A percentile compares a stretch with the other conserved stretches of the same genome.
Evolutionary conservation across 2,329 filamentous ascomycete species (phyloP).

Genomic region (Lachnellula occidentalis): DNA sequence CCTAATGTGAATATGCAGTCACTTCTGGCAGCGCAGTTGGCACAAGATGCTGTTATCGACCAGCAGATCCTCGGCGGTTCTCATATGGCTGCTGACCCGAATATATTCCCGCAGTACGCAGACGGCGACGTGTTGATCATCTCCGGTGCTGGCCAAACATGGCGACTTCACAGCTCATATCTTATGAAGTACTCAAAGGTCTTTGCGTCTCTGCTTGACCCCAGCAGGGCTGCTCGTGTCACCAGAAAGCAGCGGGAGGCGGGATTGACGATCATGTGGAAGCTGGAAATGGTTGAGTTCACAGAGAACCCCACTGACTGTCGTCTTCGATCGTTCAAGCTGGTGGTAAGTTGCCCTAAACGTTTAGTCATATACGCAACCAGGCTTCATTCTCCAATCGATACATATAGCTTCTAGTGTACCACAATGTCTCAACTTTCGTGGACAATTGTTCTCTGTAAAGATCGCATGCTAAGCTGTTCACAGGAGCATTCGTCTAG

Average conservation of each 20-base stretch:
- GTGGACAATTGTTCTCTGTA: not conserved
- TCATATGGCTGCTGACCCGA: not conserved
- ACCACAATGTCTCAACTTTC: not conserved
- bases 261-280: constrained; percentile 18
- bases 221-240: constrained; percentile 2
- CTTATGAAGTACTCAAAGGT: constrained; percentile 15
- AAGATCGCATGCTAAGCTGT: not conserved
- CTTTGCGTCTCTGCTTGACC: constrained; percentile 12
- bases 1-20: no score
- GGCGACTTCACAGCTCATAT: constrained; percentile 23
- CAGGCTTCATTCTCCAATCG: not conserved
- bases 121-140: constrained; percentile 26
- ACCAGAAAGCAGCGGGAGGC: constrained; percentile 12
- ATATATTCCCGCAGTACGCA: constrained; percentile 10
- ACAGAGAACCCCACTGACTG: constrained; percentile 11
- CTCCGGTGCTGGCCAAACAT: constrained; percentile 19
- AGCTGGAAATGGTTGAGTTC: constrained; percentile 17
- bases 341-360: constrained; percentile 17
- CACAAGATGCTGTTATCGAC: not conserved
- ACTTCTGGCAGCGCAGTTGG: no score
- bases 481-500: not conserved
- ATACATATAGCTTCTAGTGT: not conserved
- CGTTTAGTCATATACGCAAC: not conserved
- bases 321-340: constrained; percentile 19
- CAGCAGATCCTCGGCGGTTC: not conserved